Evolutionary conservation across 192 early-diverging fungal species (phyloP), one percentile per base, ranked within the genome.

Genomic region (Coemansia sp.): DNA sequence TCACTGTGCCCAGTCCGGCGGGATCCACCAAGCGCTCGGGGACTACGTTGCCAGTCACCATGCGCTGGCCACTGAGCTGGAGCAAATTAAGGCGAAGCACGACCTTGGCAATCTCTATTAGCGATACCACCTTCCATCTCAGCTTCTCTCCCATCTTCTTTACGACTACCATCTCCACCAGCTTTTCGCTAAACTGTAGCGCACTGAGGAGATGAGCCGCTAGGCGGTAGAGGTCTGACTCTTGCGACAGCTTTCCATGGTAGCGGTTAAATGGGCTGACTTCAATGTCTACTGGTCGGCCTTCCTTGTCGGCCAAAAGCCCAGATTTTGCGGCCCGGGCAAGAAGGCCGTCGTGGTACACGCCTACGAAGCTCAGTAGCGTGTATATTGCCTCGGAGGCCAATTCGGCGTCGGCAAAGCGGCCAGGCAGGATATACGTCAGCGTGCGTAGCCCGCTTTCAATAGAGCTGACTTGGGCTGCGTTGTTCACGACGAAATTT

Each of bases 401-500:
- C 37, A 98, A 84, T 69, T 98, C 96, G 16, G 94, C 87, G 73
- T 96, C 91, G 36, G 89, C 87, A 74, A 98, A 98, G 11, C 96
- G 90, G 53, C 95, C 94, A 26, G 94, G 94, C 18, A 98, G 68
- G 34, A 98, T 85, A 62, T 98, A 98, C 12, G 94, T 93, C 33
- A 96, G 84, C 34, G 91, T 91, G 6, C 94, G 87, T 13, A 95
- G 79, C 7, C 89, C 86, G 73, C 89, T 90, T 74, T 98, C 96
- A 48, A 98, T 89, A 37, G 88, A 88, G 43, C 86, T 90, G 60
- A 98, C 88, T 72, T 94, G 90, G 20, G 93, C 85, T 2, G 94
- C 94, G 82, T 96, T 95, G 70, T 89, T 86, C 68, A 93, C 81
- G 39, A 96, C 85, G 72, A 94, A 93, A 35, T 86, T 68, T 38